Percentiles rank a stretch among this genome's conserved stretches.
These are phyloP conservation scores for Hericium rajendrae DNA, from an alignment of 768 basidiomycete genomes.

Conservation along the genomic window DNA sequence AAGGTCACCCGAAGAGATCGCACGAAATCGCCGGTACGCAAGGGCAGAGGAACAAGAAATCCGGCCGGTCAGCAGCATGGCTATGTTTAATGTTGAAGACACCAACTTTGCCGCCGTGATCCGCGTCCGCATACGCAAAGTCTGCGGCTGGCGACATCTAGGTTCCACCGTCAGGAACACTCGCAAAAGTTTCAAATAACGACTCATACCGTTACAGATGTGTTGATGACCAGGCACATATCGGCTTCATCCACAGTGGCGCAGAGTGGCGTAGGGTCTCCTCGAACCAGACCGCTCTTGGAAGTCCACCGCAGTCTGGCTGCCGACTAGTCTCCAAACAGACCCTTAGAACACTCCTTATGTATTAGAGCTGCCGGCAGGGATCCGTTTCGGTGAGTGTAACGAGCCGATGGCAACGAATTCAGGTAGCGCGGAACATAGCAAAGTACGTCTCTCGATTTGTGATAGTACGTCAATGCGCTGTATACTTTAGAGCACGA, in stretches of 20 bases:
- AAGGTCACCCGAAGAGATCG: too few species aligned
- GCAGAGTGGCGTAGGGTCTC: constrained; percentile 22
- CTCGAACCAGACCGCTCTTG: constrained; percentile 33
- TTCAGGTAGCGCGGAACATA: constrained; percentile 32
- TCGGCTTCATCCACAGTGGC: constrained; percentile 21
- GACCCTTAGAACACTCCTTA: too few species aligned
- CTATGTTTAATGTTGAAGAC: constrained; percentile 26
- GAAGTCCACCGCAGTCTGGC: constrained; percentile 20
- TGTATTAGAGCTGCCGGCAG: constrained; percentile 13
- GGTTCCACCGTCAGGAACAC: neutral
- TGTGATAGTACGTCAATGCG: constrained; percentile 14
- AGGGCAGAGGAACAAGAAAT: constrained; percentile 41
- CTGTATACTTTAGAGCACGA: too few species aligned
- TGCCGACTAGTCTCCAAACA: constrained; percentile 20
- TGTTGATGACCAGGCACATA: constrained; percentile 30
- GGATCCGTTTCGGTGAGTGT: constrained; percentile 13
- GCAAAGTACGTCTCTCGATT: constrained; percentile 37
- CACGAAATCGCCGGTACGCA: constrained; percentile 35
- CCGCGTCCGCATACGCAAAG: constrained; percentile 18
- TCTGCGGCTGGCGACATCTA: constrained; percentile 26
- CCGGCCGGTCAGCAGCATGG: constrained; percentile 30
- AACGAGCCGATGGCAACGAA: constrained; percentile 5
- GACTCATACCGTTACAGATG: constrained; percentile 20
- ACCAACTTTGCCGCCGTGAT: constrained; percentile 26
- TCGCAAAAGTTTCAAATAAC: neutral